phyloP scores from a whole-genome alignment of 2,329 filamentous ascomycete species.

The Neonectria punicea region DNA sequence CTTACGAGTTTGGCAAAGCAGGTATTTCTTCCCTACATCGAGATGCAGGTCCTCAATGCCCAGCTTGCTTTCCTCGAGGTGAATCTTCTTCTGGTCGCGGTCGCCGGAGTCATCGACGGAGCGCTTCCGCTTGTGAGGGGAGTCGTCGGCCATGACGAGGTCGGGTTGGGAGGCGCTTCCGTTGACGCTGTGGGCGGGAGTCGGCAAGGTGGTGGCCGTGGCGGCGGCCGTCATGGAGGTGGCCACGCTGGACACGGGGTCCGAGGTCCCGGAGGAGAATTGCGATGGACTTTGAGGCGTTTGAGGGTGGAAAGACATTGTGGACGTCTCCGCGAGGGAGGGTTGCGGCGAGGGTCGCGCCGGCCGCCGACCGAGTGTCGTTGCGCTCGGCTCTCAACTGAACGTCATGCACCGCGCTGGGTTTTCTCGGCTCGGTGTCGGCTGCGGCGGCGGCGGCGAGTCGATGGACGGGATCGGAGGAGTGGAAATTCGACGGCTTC shows the following conservation, averaged over 20 bases:
- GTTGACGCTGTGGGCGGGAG: slow-evolving; percentile 71
- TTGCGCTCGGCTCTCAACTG: slow-evolving; percentile 47
- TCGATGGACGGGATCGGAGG: slow-evolving; percentile 18
- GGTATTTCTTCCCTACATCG: slow-evolving; percentile 74
- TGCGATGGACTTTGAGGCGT: slow-evolving; percentile 75
- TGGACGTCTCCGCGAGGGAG: slow-evolving; percentile 53
- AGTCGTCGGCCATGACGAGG: slow-evolving; percentile 62
- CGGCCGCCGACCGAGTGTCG: slow-evolving; percentile 48
- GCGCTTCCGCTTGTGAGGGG: slow-evolving; percentile 71
- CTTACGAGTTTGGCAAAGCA: slow-evolving; percentile 75
- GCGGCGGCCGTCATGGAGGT: slow-evolving; percentile 63
- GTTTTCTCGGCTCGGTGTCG: slow-evolving; percentile 38
- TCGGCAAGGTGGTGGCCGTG: slow-evolving; percentile 66
- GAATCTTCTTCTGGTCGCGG: slow-evolving; percentile 69
- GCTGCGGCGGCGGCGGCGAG: slow-evolving; percentile 31
- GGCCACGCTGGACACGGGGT: slow-evolving; percentile 61
- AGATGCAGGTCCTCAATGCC: slow-evolving; percentile 73
- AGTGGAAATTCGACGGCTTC: slow-evolving; percentile 26
- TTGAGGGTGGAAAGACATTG: slow-evolving; percentile 74
- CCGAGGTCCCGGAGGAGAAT: slow-evolving; percentile 65
- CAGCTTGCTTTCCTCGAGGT: slow-evolving; percentile 69
- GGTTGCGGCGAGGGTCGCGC: slow-evolving; percentile 46
- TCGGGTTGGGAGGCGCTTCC: slow-evolving; percentile 59
- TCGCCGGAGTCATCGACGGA: slow-evolving; percentile 65
- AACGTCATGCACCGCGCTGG: slow-evolving; percentile 47